phyloP scores from a whole-genome alignment of 805 yeast species.

The Zygoascus flipseniorum region DNA sequence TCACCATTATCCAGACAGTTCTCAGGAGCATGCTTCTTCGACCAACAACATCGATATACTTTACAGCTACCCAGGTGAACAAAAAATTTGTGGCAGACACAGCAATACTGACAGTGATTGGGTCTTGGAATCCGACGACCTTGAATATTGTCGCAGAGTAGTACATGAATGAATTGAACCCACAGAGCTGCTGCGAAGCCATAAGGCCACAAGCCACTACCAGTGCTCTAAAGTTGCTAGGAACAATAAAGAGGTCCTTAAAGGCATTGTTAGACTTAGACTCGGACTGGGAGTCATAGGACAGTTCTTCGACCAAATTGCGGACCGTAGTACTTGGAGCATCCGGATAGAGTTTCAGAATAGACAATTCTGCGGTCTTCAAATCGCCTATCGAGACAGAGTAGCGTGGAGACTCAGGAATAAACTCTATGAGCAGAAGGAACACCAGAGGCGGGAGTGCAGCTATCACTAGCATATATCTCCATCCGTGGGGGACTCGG shows the following conservation, averaged over 20 bases:
- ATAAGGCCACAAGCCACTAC: conserved; percentile 87
- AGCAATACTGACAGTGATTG: conserved; percentile 80
- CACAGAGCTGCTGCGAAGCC: conserved; percentile 94
- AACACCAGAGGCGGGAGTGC: conserved; percentile 83
- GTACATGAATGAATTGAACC: conserved; percentile 94
- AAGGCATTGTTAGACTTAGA: conserved; percentile 8
- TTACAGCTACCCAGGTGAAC: conserved; percentile 77
- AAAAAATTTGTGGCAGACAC: conserved; percentile 91
- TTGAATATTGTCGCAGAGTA: conserved; percentile 88
- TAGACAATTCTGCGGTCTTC: conserved; percentile 60
- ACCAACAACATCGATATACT: conserved; percentile 79
- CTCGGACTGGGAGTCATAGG: conserved; percentile 23
- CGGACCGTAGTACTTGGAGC: conserved; percentile 57
- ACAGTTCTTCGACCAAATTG: conserved; percentile 56
- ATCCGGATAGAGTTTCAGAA: conserved; percentile 52
- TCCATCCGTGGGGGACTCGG: conserved; percentile 76
- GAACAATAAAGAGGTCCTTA: conserved; percentile 25
- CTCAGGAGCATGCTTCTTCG: conserved; percentile 72
- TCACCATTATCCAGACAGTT: conserved; percentile 78
- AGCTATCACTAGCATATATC: conserved; percentile 82
- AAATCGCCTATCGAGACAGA: conserved; percentile 61
- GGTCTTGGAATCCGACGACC: conserved; percentile 75
- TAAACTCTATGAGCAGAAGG: conserved; percentile 61
- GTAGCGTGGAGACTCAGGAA: conserved; percentile 94
- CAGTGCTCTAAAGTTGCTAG: conserved; percentile 51